Base-by-base conservation (phyloP, 1,284 basidiomycete genomes). In the Rhodotorula sp. region DNA sequence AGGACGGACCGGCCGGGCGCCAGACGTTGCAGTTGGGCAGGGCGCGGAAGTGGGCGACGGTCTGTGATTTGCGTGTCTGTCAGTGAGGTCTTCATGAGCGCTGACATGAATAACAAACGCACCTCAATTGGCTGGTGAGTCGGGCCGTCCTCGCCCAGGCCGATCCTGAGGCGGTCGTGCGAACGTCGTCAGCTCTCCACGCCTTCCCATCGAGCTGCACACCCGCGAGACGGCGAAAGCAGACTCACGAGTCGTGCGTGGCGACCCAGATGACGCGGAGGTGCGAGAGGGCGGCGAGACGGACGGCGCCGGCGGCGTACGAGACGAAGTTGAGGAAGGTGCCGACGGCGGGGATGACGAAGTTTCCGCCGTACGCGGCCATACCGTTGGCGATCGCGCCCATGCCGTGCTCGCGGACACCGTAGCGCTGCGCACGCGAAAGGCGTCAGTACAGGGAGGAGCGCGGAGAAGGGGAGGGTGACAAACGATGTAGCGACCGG, bases 331-430 rank as follows among this genome's bases (percentile, higher is more conserved):
- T 95, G 87, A 78, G 74, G 77, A 81, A 81, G 54, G 79, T 81
- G 58, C 78, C 78, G 58, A 74, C 64, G 26, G 74, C 72, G 58
- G 75, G 75, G 63, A 77, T 69, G 67, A 76, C 56, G 44, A 77
- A 67, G 65, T 72, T 71, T 26, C 64, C 64, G 64, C 75, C 74
- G 75, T 76, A 80, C 46, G 79, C 79, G 69, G 78, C 76, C 30
- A 81, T 75, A 70, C 81, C 81, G 78, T 81, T 81, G 78, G 89
- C 91, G 79, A 96, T 92, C 72, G 94, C 94, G 78, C 89, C 91
- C 94, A 97, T 97, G 77, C 85, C 94, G 82, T 97, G 94, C 83
- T 97, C 94, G 82, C 94, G 91, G 69, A 97, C 93, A 87, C 94
- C 94, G 83, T 91, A 97, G 67, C 70, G 68, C 68, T 69, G 55